Conservation (phyloP, 495 filamentous ascomycete species). For the Choiromyces venosus region DNA sequence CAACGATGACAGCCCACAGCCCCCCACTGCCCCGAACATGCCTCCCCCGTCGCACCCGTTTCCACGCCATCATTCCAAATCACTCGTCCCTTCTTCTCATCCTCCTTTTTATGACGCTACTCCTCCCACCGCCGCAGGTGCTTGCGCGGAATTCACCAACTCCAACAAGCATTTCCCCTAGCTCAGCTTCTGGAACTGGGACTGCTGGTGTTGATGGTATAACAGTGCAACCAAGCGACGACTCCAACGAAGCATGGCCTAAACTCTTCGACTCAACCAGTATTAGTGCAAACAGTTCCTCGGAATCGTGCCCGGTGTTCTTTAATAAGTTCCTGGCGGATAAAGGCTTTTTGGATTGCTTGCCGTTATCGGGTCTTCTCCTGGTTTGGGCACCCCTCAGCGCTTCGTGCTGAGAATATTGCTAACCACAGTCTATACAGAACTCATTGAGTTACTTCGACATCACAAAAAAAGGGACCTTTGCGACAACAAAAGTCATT, state of each 20-base stretch:
- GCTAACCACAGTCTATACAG: conserved; percentile 19
- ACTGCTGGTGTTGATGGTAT: neutral
- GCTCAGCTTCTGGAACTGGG: conserved; percentile 2
- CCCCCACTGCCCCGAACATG: neutral
- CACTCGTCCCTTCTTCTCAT: conserved; percentile 26
- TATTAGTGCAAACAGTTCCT: conserved; percentile 23
- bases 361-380: conserved; percentile 37
- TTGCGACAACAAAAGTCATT: conserved; percentile 28
- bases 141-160: neutral
- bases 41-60: neutral
- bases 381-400: conserved; percentile 25
- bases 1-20: neutral
- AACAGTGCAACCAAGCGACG: conserved; percentile 4
- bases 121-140: neutral
- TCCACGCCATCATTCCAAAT: conserved; percentile 31
- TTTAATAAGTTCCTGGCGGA: conserved; percentile 29
- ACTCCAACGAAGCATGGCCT: conserved; percentile 12
- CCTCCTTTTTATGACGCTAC: conserved; percentile 14
- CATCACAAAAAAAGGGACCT: conserved; percentile 33
- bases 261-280: conserved; percentile 29
- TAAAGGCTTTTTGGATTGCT: conserved; percentile 25
- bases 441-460: conserved; percentile 39
- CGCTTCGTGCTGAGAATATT: neutral
- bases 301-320: conserved; percentile 30
- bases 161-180: conserved; percentile 12